Evolutionary conservation across 1,284 basidiomycete species (phyloP).

Genomic region (Papiliotrema fonsecae): DNA sequence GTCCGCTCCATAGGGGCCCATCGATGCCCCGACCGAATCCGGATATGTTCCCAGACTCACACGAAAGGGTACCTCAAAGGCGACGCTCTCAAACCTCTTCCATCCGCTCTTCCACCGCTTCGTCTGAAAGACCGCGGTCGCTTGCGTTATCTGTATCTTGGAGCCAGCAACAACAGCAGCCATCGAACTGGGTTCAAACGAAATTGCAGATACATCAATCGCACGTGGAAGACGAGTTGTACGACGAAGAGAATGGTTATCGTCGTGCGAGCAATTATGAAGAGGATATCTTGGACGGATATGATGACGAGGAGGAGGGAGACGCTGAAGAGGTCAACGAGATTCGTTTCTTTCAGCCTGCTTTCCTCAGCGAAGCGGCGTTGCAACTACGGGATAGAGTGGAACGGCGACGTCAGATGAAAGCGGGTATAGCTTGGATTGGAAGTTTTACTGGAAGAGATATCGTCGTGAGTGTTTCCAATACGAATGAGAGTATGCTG

Average conservation of each 20-base stretch:
- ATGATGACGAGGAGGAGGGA: constrained; percentile 51
- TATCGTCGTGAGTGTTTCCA: constrained; percentile 65
- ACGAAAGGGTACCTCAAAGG: constrained; percentile 9
- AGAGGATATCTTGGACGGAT: constrained; percentile 41
- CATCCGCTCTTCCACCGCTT: constrained; percentile 15
- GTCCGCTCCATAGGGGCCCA: too few species aligned
- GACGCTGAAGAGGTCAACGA: constrained; percentile 61
- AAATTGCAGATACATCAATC: constrained; percentile 45
- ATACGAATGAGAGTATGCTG: constrained; percentile 1
- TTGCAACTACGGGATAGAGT: constrained; percentile 82
- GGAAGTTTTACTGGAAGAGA: constrained; percentile 86
- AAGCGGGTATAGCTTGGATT: constrained; percentile 81
- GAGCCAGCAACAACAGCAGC: constrained; percentile 27
- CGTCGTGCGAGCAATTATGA: constrained; percentile 31
- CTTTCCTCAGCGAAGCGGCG: constrained; percentile 80
- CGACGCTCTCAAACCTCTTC: constrained; percentile 21
- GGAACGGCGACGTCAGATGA: constrained; percentile 77
- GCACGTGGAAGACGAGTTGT: constrained; percentile 48
- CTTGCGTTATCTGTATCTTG: constrained; percentile 30
- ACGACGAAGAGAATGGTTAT: constrained; percentile 43
- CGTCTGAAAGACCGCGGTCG: constrained; percentile 6
- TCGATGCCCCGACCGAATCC: not conserved
- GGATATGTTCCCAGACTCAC: not conserved
- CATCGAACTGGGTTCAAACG: constrained; percentile 42
- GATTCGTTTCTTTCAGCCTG: constrained; percentile 75